Conservation (phyloP, 2,329 filamentous ascomycete genomes). For the Cytospora piceicola region DNA sequence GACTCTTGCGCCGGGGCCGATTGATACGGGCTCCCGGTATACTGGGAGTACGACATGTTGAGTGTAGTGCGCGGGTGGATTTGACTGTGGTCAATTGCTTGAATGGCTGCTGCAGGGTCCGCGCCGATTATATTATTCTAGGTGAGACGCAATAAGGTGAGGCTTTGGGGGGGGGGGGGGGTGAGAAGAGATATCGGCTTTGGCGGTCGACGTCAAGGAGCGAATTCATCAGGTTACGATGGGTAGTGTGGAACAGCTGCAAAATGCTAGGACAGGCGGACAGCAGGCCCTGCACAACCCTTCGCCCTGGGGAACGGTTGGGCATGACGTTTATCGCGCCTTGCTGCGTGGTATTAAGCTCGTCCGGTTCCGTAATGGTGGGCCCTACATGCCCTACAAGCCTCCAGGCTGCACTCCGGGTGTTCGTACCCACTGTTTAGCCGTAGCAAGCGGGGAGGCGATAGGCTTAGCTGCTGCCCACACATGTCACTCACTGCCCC, state of each 20-base stretch:
- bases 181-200: neutral
- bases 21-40: conserved; percentile 33
- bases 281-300: neutral
- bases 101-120: neutral
- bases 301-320: neutral
- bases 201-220: conserved; percentile 7
- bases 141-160: conserved; percentile 4
- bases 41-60: conserved; percentile 36
- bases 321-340: neutral
- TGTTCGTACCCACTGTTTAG: conserved; percentile 2
- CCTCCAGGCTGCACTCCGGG: neutral
- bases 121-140: conserved; percentile 22
- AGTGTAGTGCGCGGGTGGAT: conserved; percentile 36
- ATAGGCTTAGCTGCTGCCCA: neutral
- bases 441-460: neutral
- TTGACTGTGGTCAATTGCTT: conserved; percentile 30
- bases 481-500: neutral
- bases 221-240: neutral
- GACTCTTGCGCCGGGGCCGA: conserved; percentile 35
- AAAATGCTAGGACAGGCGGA: neutral
- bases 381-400: neutral
- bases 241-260: neutral
- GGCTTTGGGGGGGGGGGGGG: neutral
- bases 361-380: conserved; percentile 1
- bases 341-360: neutral